Conservation (phyloP, 768 basidiomycete genomes). For the Suillus placidus region DNA sequence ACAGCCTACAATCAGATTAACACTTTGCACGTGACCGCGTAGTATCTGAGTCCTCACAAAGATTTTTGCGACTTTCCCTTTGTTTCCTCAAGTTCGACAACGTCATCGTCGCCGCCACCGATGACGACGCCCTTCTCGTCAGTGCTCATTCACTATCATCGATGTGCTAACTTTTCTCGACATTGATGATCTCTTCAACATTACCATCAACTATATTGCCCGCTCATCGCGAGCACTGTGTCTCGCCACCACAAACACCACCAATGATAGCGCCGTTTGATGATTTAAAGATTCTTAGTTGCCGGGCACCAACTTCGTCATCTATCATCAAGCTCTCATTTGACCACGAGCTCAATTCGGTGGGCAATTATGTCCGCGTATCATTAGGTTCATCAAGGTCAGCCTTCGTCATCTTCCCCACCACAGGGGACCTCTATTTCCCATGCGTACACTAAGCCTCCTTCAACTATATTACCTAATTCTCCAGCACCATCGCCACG, state of each 20-base stretch:
- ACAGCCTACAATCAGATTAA: conserved; percentile 21
- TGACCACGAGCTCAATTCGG: conserved; percentile 47
- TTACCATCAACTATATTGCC: conserved; percentile 31
- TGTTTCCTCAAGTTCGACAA: conserved; percentile 9
- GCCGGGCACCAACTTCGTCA: conserved; percentile 39
- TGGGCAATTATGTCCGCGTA: conserved; percentile 48
- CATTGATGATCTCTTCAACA: conserved; percentile 25
- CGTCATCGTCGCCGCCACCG: conserved; percentile 21
- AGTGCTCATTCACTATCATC: conserved; percentile 6
- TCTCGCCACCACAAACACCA: conserved; percentile 35
- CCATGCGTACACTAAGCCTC: conserved; percentile 27
- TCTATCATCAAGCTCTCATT: conserved; percentile 51
- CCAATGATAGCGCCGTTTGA: conserved; percentile 30
- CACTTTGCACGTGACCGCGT: conserved; percentile 37
- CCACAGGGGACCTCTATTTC: conserved; percentile 26
- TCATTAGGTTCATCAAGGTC: conserved; percentile 46
- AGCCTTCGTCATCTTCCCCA: conserved; percentile 28
- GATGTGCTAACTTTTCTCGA: background rate
- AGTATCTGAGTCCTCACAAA: conserved; percentile 30
- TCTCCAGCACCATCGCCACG: conserved; percentile 45
- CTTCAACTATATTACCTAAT: conserved; percentile 38
- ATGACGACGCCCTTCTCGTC: conserved; percentile 21
- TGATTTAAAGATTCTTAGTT: conserved; percentile 31
- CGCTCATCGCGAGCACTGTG: conserved; percentile 31
- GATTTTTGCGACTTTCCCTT: conserved; percentile 24